Base-by-base conservation (phyloP, 768 basidiomycete genomes). In the Calocera cornea region DNA sequence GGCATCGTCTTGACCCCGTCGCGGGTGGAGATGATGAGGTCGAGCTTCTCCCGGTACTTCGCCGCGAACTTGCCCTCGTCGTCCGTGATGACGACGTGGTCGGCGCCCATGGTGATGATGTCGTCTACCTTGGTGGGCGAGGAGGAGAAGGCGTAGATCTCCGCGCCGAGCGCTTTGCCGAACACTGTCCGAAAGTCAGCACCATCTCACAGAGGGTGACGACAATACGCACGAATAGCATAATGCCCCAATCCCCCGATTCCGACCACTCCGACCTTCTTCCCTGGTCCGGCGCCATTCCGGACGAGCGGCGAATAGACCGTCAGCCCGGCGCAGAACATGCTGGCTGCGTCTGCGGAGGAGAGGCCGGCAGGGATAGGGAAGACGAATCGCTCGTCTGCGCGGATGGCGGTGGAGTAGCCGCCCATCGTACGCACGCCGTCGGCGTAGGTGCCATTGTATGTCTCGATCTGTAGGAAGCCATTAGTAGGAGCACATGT, bases 261-360 rank as follows among this genome's bases (percentile, higher is more conserved):
- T 70, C 79, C 79, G 68, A 80, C 72, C 34, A 80, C 74, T 60
- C 80, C 80, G 71, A 80, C 76, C 71, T 79, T 77, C 70, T 76
- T 77, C 64, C 80, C 80, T 8, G 77, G 75, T 0, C 77, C 78
- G 41, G 70, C 71, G 54, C 74, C 74, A 74, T 76, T 75, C 47
- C 76, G 73, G 38, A 72, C 70, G 17, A 80, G 70, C 24, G 79
- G 79, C 1, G 75, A 76, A 73, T 72, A 77, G 60, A 74, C 73
- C 67, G 78, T 79, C 34, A 78, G 69, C 69, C 77, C 77, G 38
- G 73, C 78, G 70, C 76, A 79, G 49, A 78, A 70, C 73, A 80
- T 75, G 41, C 78, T 78, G 19, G 79, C 80, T n/a, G 77, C 80
- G 41, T 77, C 67, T 17, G 71, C 74, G 10, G 75, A 75, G 60